A percentile compares a stretch with the other conserved stretches of the same genome.
These are phyloP conservation scores for Mrakia blollopis DNA, from an alignment of 768 basidiomycete genomes.

Conservation along the genomic window DNA sequence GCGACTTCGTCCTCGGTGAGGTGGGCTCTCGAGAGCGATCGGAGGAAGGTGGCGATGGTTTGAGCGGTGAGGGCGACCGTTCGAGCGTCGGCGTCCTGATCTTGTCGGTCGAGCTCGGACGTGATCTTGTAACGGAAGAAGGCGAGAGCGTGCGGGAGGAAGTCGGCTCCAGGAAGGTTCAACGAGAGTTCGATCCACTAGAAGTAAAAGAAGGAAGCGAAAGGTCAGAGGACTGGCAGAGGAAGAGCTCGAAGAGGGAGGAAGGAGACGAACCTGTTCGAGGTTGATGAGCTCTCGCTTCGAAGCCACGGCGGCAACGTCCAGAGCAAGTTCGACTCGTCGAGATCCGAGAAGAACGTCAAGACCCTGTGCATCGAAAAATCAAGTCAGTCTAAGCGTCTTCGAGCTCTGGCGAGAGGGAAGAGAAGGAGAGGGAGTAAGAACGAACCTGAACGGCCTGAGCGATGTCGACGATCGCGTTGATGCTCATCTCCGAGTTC, in stretches of 20 bases:
- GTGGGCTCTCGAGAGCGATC: constrained; percentile 60
- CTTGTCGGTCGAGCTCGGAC: constrained; percentile 69
- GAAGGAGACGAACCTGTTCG: constrained; percentile 51
- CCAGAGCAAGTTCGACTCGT: constrained; percentile 82
- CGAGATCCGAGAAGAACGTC: constrained; percentile 86
- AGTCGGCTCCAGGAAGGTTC: constrained; percentile 71
- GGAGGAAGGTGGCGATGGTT: constrained; percentile 86
- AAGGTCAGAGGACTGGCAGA: neutral
- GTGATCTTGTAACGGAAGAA: constrained; percentile 93
- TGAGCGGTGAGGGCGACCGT: constrained; percentile 83
- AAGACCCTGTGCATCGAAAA: constrained; percentile 43
- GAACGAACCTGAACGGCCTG: constrained; percentile 78
- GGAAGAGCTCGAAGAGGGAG: neutral
- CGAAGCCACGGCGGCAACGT: constrained; percentile 88
- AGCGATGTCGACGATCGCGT: constrained; percentile 87
- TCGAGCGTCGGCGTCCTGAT: constrained; percentile 57
- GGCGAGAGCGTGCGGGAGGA: constrained; percentile 76
- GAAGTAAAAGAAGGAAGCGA: neutral
- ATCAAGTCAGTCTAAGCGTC: neutral
- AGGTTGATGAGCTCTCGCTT: constrained; percentile 89
- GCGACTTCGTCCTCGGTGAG: constrained; percentile 66
- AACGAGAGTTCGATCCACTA: constrained; percentile 90
- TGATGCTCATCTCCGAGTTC: constrained; percentile 87
- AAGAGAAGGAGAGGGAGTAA: constrained; percentile 19
- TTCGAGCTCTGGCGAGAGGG: neutral